phyloP scores from a whole-genome alignment of 1,139 yeast species.

The Blastobotrys proliferans region DNA sequence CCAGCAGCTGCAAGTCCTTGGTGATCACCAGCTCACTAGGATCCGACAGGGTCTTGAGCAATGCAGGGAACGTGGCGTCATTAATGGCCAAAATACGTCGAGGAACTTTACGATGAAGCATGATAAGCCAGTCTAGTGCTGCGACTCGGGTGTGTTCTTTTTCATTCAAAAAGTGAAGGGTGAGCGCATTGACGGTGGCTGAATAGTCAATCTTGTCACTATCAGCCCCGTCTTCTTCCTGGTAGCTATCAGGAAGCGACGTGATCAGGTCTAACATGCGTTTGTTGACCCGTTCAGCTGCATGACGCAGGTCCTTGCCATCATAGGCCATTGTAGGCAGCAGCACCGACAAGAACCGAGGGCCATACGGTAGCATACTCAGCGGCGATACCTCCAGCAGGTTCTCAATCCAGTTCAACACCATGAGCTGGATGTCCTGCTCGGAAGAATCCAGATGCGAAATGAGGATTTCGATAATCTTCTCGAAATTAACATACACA shows the following conservation, averaged over 20 bases:
- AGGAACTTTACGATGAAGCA: conserved; percentile 74
- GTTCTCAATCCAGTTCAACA: conserved; percentile 78
- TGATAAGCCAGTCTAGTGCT: conserved; percentile 85
- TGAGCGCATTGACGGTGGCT: conserved; percentile 56
- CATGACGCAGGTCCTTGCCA: conserved; percentile 47
- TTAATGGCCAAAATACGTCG: conserved; percentile 51
- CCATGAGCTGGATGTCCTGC: conserved; percentile 74
- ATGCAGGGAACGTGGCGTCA: conserved; percentile 69
- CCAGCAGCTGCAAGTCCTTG: conserved; percentile 68
- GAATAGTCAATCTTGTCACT: conserved; percentile 48
- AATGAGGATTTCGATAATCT: conserved; percentile 72
- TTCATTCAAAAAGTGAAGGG: conserved; percentile 58
- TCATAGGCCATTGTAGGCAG: conserved; percentile 55
- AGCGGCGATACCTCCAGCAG: conserved; percentile 71
- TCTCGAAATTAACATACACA: conserved; percentile 73
- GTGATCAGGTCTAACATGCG: conserved; percentile 47
- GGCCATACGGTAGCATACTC: conserved; percentile 64
- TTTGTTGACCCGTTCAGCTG: conserved; percentile 52
- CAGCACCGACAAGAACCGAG: conserved; percentile 53
- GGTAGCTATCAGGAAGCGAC: conserved; percentile 27
- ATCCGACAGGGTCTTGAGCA: conserved; percentile 77
- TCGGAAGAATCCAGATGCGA: conserved; percentile 72
- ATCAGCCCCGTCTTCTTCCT: conserved; percentile 22
- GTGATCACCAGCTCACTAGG: conserved; percentile 82
- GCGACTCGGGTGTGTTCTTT: conserved; percentile 82